Percentiles rank a stretch among this genome's conserved stretches.
Evolutionary conservation across 495 filamentous ascomycete genomes (phyloP).

Genomic region (Lineolata rhizophorae): DNA sequence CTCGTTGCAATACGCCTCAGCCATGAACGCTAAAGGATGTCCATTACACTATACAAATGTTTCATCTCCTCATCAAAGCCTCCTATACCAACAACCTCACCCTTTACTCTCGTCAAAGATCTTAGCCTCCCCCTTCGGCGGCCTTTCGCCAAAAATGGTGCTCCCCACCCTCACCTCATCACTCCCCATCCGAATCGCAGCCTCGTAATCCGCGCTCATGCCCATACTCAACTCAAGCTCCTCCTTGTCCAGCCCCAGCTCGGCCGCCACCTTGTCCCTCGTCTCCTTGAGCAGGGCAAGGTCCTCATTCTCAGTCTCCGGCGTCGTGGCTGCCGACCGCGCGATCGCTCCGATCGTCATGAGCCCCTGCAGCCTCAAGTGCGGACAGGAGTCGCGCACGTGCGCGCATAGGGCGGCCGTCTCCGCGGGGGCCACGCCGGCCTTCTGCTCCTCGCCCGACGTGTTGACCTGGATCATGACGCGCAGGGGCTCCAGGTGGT

Average conservation of each 20-base stretch:
- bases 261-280: conserved; percentile 36
- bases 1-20: too few relatives aligned
- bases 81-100: too few relatives aligned
- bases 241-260: conserved; percentile 24
- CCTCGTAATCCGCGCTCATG: conserved; percentile 93
- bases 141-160: conserved; percentile 73
- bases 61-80: too few relatives aligned
- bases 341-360: conserved; percentile 98
- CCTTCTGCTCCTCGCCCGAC: conserved; percentile 68
- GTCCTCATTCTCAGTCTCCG: conserved; percentile 74
- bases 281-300: conserved; percentile 47
- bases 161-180: conserved; percentile 89
- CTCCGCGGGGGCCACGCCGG: conserved; percentile 43
- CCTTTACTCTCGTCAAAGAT: too few relatives aligned
- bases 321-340: conserved; percentile 41
- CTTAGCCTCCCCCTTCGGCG: conserved; percentile 47
- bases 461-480: conserved; percentile 92
- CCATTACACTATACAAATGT: too few relatives aligned
- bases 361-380: conserved; percentile 53
- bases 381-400: conserved; percentile 45
- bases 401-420: conserved; percentile 39
- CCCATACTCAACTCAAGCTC: conserved; percentile 48
- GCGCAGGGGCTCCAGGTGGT: conserved; percentile 23
- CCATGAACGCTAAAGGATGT: too few relatives aligned
- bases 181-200: conserved; percentile 63